Evolutionary conservation across 805 yeast genomes (phyloP), one percentile per base, ranked within the genome.

Genomic region (Candida germanica): DNA sequence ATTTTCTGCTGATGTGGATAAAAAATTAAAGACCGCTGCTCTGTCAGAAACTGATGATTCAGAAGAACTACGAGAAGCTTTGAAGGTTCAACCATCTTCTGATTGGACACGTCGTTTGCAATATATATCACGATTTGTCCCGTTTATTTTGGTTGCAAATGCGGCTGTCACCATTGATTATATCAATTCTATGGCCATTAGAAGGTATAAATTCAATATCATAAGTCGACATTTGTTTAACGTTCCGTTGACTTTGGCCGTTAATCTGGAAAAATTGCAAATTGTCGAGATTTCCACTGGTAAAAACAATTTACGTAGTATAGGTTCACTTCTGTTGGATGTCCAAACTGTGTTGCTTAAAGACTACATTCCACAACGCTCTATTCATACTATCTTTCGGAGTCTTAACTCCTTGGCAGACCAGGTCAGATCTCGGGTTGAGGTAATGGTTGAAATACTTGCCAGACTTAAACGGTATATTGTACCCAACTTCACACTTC

Each of bases 71-170:
- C 24, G 55, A 10, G 47, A 54, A 7, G 51, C 53, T 15, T 41
- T 65, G 33, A 50, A 59, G 31, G 69, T 65, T 4, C 48, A 53
- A 5, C 71, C 72, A 2, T 58, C 70, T 3, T 40, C 43, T 6
- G 56, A 64, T 31, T 62, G 69, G 65, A 18, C 33, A 7, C 38
- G 48, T 25, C 47, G 69, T 13, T 37, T 59, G 19, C 29, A 43
- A 6, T 42, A 51, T 29, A 44, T 61, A 12, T 51, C 46, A 32
- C 44, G 43, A 35, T 62, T 65, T 36, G 51, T 44, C 33, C 59
- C 62, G 1, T 35, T 43, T 31, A 29, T 64, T 23, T 54, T 53
- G 18, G 11, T 37, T 5, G 11, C 17, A 3, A 18, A 33, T 14
- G 40, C 38, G 55, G 3, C 47, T 46, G 29, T 41, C 39, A 6